These are phyloP conservation scores for Neonectria coccinea DNA, from an alignment of 2,329 filamentous ascomycete genomes.

Conservation along the genomic window DNA sequence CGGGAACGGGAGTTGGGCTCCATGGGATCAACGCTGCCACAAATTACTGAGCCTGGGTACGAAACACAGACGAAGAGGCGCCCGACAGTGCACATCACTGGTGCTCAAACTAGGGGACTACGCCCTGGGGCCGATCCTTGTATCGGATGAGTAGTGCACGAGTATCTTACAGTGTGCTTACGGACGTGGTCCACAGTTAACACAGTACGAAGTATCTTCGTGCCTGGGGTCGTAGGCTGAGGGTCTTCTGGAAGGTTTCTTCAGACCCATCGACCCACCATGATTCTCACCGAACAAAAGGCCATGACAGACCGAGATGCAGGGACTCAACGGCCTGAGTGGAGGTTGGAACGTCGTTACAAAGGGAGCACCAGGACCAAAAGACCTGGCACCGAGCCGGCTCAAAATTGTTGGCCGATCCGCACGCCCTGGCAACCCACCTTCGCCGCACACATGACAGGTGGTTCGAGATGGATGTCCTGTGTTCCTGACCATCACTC, in stretches of 20 bases:
- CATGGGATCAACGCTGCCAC: constrained; percentile 38
- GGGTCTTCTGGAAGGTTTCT: constrained; percentile 49
- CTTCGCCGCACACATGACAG: too few species aligned
- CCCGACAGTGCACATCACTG: constrained; percentile 24
- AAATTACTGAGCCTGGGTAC: constrained; percentile 32
- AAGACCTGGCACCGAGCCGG: not conserved
- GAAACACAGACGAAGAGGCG: constrained; percentile 34
- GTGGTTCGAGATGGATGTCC: not conserved
- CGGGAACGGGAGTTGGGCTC: constrained; percentile 42
- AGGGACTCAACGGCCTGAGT: constrained; percentile 22
- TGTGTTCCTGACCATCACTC: not conserved
- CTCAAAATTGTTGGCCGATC: constrained; percentile 12
- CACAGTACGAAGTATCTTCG: constrained; percentile 34
- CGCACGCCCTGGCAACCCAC: constrained; percentile 1
- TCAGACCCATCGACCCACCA: constrained; percentile 39
- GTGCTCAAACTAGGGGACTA: constrained; percentile 20
- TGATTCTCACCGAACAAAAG: constrained; percentile 35
- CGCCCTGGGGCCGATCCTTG: constrained; percentile 24
- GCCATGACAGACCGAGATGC: constrained; percentile 33
- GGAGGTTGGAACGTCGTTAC: constrained; percentile 20
- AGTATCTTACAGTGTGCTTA: constrained; percentile 34
- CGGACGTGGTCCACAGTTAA: not conserved
- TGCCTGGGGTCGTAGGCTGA: constrained; percentile 32
- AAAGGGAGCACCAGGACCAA: constrained; percentile 16
- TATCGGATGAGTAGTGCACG: constrained; percentile 11